These are phyloP conservation scores for Paracorniculantispora psalliotae DNA, from an alignment of 2,329 filamentous ascomycete species.

Conservation along the genomic window DNA sequence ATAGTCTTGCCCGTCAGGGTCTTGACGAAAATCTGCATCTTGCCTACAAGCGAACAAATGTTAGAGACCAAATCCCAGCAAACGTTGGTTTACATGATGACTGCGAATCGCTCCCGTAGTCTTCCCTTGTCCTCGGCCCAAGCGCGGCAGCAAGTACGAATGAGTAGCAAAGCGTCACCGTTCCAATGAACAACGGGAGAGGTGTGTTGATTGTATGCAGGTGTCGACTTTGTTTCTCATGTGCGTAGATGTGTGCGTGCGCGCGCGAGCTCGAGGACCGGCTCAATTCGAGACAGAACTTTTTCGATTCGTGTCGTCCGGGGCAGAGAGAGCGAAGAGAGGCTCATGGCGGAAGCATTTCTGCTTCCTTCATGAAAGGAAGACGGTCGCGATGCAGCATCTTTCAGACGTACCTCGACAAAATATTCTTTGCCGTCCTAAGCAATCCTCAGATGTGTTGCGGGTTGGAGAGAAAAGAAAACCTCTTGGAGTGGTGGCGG, in stretches of 20 bases:
- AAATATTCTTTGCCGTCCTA: constrained; percentile 56
- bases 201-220: background rate
- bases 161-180: background rate
- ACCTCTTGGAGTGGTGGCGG: constrained; percentile 25
- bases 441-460: constrained; percentile 54
- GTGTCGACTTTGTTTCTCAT: background rate
- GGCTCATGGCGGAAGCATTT: constrained; percentile 16
- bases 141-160: background rate
- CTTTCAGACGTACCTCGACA: constrained; percentile 59
- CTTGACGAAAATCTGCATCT: constrained; percentile 75
- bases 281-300: constrained; percentile 10
- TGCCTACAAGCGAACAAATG: constrained; percentile 45
- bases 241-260: background rate
- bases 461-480: constrained; percentile 24
- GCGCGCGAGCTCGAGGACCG: constrained; percentile 1
- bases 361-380: constrained; percentile 25
- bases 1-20: constrained; percentile 99
- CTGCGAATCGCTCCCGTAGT: background rate
- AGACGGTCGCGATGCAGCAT: constrained; percentile 36
- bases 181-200: background rate
- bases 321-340: background rate
- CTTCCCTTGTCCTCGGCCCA: constrained; percentile 2
- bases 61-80: constrained; percentile 29
- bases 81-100: background rate
- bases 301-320: background rate